These are phyloP conservation scores for Baorangia bicolor DNA, from an alignment of 768 basidiomycete genomes.

Conservation along the genomic window DNA sequence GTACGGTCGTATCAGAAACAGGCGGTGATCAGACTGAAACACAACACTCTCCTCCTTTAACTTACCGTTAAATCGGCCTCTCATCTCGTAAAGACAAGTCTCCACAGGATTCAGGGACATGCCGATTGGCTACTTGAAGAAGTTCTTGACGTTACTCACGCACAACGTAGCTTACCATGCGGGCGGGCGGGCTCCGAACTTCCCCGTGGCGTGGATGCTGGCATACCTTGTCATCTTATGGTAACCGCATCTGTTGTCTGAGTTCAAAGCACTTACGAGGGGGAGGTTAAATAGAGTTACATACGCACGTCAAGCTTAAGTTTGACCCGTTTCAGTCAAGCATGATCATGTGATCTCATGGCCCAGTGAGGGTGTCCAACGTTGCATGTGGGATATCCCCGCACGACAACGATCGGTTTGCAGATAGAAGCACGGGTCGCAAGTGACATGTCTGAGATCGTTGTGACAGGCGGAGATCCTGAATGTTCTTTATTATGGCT, in stretches of 20 bases:
- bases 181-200: not conserved
- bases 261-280: conserved; percentile 15
- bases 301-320: conserved; percentile 23
- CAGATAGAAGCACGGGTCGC: not conserved
- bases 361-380: not conserved
- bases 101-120: not conserved
- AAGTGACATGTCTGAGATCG: not conserved
- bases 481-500: conserved; percentile 9
- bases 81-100: conserved; percentile 9
- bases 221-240: conserved; percentile 8
- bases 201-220: conserved; percentile 9
- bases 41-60: not conserved
- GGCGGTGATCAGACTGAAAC: conserved; percentile 4
- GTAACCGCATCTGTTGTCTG: conserved; percentile 10
- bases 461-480: conserved; percentile 9
- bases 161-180: not conserved
- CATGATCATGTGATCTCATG: conserved; percentile 4
- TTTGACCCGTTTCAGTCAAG: conserved; percentile 13
- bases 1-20: not conserved
- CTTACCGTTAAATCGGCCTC: conserved; percentile 5
- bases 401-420: conserved; percentile 6
- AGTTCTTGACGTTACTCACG: not conserved
- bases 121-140: conserved; percentile 2
- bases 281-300: conserved; percentile 18
- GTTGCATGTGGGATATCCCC: conserved; percentile 1